Evolutionary conservation across 371 early-diverging fungal species (phyloP), one percentile per base, ranked within the genome.

Genomic region (Mucor plumbeus): DNA sequence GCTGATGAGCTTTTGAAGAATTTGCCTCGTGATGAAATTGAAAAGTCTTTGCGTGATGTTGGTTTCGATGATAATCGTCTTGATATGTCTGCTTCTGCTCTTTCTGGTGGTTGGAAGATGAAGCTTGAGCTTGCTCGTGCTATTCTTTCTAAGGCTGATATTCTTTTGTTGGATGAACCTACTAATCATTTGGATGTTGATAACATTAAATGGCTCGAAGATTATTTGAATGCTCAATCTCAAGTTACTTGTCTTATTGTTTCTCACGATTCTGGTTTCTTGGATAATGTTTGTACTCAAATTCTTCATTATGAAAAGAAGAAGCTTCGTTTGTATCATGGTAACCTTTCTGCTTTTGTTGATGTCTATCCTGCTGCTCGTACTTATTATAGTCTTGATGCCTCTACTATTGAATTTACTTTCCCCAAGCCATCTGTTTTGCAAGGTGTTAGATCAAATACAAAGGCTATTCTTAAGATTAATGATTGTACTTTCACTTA

Each of bases 151-250:
- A 88, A 92, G 82, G 88, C 99, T 54, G 94, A 96, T 79, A 91
- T 99, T 64, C 78, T 99, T 43, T 80, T 99, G 64, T 86, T 99
- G 65, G 99, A 99, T 83, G 99, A 99, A 90, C 99, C 99, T 73
- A 95, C 95, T 59, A 94, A 95, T 80, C 93, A 92, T 73, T 88
- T 90, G 85, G 94, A 96, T 73, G 95, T 95, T 63, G 91, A 92
- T 65, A 93, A 95, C 62, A 98, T 99, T 62, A 98, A 99, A 78
- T 94, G 97, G 64, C 83, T 99, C 64, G 96, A 97, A 50, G 91
- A 95, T 11, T 98, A 73, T 87, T 92, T 98, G 56, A 94, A 98
- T 79, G 93, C 95, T 77, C 83, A 86, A 64, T 96, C 90, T 78
- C 85, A 93, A 64, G 99, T 99, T 36, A 99, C 97, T 41, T 95